Base-by-base conservation (phyloP, 2,329 filamentous ascomycete species). In the Metarhizium humberi region DNA sequence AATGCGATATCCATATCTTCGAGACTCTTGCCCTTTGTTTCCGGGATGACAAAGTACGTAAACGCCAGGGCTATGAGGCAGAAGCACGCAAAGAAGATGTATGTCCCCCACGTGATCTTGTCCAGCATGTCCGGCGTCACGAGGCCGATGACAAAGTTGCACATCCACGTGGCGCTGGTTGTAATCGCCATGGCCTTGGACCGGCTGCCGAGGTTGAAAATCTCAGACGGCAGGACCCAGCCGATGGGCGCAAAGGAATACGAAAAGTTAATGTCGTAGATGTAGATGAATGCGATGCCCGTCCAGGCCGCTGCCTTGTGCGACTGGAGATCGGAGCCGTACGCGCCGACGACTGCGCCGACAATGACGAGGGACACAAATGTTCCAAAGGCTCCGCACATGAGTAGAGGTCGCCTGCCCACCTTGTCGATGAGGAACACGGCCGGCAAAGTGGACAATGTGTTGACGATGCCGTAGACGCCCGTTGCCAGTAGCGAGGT, bases 191-290 rank as follows among this genome's bases (percentile, higher is more conserved):
- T 80, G n/a, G 78, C 82, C 61, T 84, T 82, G 11, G 82, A 76
- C 18, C 81, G 74, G 49, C 77, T 80, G 7, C 74, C 76, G 0
- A 84, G 65, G 2, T 78, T 79, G 70, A 81, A 86, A 38, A 86
- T 78, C 65, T 87, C 84, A 4, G 82, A 79, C 0, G 80, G 79
- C 58, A 86, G 85, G 48, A 86, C 77, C 83, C 84, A 86, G 54
- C 78, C 80, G 3, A 84, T 79, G 0, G 82, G 82, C 0, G 81
- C 83, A 18, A 84, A 75, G 0, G 82, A 86, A n/a, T 85, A 71
- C 1, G 80, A 78, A 64, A 86, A 86, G 59, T 83, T 73, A 60
- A 85, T 75, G 62, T 85, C 80, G 56, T 86, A 75, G 16, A 86
- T 73, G 64, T 85, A 86, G 51, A 78, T 82, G 62, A 86, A 85